phyloP scores from a whole-genome alignment of 129 eudicot species.

The Arctium lappa region DNA sequence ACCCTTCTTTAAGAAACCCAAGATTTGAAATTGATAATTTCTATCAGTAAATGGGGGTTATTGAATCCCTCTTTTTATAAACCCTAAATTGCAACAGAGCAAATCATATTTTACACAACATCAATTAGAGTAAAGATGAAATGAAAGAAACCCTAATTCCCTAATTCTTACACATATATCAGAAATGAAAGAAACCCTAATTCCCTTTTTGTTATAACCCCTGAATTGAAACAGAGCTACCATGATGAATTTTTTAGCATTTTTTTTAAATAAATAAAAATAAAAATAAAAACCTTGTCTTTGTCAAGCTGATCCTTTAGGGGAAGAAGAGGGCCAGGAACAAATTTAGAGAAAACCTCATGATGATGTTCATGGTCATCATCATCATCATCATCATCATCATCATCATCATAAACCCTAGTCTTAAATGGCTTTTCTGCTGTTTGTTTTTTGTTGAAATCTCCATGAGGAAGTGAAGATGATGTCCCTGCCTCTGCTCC shows the following conservation, averaged over 20 bases:
- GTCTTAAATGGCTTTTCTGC: constrained; percentile 21
- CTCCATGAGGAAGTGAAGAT: constrained; percentile 24
- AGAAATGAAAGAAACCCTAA: too few relatives aligned
- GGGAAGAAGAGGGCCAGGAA: constrained; percentile 81
- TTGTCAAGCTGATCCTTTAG: constrained; percentile 83
- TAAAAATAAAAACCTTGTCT: constrained; percentile 59
- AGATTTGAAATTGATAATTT: neutral
- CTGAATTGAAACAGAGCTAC: neutral
- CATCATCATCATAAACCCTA: constrained; percentile 23
- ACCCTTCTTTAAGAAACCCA: neutral
- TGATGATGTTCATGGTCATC: constrained; percentile 33
- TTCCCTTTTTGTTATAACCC: too few relatives aligned
- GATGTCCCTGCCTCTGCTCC: constrained; percentile 62
- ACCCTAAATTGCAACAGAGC: constrained; percentile 21
- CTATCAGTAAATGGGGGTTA: neutral
- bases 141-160: neutral
- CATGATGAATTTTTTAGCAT: neutral
- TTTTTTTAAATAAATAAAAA: neutral
- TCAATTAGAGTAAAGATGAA: too few relatives aligned
- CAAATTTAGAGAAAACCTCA: constrained; percentile 46
- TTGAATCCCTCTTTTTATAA: neutral
- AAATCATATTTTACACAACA: neutral
- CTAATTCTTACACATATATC: neutral
- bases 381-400: constrained; percentile 17
- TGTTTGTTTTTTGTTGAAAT: constrained; percentile 23